A percentile compares a stretch with the other conserved stretches of the same genome.
Conservation (phyloP, 306 rosid species). For the Pyrus pyrifolia region DNA sequence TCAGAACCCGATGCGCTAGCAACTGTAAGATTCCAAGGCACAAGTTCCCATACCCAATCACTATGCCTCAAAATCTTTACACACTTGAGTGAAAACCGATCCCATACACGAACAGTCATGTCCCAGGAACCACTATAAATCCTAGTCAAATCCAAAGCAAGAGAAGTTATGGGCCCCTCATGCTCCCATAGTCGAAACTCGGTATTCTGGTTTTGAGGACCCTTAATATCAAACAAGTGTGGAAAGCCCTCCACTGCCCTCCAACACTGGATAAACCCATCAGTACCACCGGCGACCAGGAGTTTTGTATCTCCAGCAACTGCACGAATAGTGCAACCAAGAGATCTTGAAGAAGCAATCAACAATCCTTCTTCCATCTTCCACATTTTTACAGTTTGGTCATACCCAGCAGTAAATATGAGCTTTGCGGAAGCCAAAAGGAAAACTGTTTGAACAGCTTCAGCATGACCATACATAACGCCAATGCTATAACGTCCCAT, state of each 20-base stretch:
- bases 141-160: conserved; percentile 77
- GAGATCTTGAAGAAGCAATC: conserved; percentile 63
- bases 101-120: conserved; percentile 88
- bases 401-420: conserved; percentile 86
- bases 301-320: conserved; percentile 73
- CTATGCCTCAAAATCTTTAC: conserved; percentile 63
- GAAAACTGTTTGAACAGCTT: conserved; percentile 77
- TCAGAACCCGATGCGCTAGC: conserved; percentile 75
- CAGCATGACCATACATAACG: conserved; percentile 76
- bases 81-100: conserved; percentile 58
- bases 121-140: conserved; percentile 99
- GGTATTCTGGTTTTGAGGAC: conserved; percentile 33
- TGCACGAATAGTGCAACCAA: conserved; percentile 86
- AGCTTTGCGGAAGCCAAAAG: conserved; percentile 74
- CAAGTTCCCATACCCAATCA: conserved; percentile 93
- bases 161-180: conserved; percentile 80
- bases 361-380: conserved; percentile 81
- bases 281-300: conserved; percentile 77
- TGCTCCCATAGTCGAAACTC: conserved; percentile 94
- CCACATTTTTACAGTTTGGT: conserved; percentile 81
- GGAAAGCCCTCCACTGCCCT: conserved; percentile 64
- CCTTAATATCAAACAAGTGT: conserved; percentile 70
- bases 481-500: conserved; percentile 83
- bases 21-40: conserved; percentile 65
- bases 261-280: conserved; percentile 94